Evolutionary conservation across 2,329 filamentous ascomycete genomes (phyloP).

Genomic region (Xenosphaeropsis pyriputrescens): DNA sequence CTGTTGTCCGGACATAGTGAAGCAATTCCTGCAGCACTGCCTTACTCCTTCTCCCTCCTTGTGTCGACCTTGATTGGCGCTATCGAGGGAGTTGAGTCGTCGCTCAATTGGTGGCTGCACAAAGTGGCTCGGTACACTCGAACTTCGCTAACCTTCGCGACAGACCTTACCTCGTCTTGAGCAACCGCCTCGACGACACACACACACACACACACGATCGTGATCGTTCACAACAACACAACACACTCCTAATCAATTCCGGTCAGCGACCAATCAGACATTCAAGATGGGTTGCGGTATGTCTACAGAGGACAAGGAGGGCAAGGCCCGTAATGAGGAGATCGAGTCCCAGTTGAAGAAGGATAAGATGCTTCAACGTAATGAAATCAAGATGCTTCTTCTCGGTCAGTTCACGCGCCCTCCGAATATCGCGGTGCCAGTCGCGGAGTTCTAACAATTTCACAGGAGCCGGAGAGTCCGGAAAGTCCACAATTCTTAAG

Average conservation of each 20-base stretch:
- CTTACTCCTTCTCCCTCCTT: too few relatives aligned
- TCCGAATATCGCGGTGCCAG: not conserved
- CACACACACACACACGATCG: too few relatives aligned
- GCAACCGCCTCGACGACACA: too few relatives aligned
- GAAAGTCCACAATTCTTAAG: constrained; percentile 88
- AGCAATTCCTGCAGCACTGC: too few relatives aligned
- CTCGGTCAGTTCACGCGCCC: constrained; percentile 52
- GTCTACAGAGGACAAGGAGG: constrained; percentile 99
- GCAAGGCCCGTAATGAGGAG: constrained; percentile 98
- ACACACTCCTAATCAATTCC: not conserved
- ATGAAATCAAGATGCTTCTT: constrained; percentile 99
- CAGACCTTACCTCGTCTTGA: too few relatives aligned
- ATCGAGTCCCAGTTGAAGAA: constrained; percentile 99
- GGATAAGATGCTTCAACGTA: constrained; percentile 97
- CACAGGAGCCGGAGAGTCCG: constrained; percentile 72
- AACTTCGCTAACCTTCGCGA: too few relatives aligned
- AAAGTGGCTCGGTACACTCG: too few relatives aligned
- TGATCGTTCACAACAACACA: too few relatives aligned
- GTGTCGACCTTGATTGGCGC: too few relatives aligned
- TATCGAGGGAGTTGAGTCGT: too few relatives aligned
- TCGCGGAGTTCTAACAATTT: constrained; percentile 4
- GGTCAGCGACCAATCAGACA: constrained; percentile 12
- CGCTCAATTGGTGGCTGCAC: too few relatives aligned
- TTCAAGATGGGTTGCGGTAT: constrained; percentile 97
- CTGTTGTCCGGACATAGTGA: too few relatives aligned